Conservation (phyloP, 495 filamentous ascomycete species). For the Penicillium daleae region DNA sequence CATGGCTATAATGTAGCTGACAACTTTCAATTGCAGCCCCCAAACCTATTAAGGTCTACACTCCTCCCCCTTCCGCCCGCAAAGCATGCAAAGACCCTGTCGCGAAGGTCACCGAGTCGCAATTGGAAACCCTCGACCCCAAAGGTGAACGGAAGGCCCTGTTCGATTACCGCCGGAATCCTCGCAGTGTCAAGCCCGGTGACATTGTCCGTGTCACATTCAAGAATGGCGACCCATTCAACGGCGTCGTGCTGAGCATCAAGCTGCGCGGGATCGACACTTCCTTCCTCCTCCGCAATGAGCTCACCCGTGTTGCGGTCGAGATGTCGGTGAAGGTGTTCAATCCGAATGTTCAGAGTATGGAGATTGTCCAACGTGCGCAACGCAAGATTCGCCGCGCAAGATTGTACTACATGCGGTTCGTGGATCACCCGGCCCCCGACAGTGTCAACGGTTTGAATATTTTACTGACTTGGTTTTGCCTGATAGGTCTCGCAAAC, state of each 20-base stretch:
- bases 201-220: constrained; percentile 90
- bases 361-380: constrained; percentile 90
- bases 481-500: constrained; percentile 57
- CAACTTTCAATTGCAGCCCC: constrained; percentile 31
- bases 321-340: constrained; percentile 98
- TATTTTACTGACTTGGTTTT: constrained; percentile 8
- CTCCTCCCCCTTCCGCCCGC: constrained; percentile 51
- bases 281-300: constrained; percentile 78
- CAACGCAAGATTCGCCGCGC: constrained; percentile 86
- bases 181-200: constrained; percentile 73
- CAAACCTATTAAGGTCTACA: constrained; percentile 57
- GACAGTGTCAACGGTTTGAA: not conserved
- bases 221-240: constrained; percentile 84
- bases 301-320: constrained; percentile 81
- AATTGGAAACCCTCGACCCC: constrained; percentile 78
- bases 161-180: constrained; percentile 72
- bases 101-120: constrained; percentile 59
- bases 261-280: constrained; percentile 84
- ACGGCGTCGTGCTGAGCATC: constrained; percentile 84
- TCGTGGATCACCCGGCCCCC: constrained; percentile 47
- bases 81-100: constrained; percentile 63
- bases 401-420: constrained; percentile 88
- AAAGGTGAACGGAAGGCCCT: constrained; percentile 78
- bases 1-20: not conserved
- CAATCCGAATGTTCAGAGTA: constrained; percentile 81